Conservation (phyloP, 1,284 basidiomycete genomes). For the Phellopilus nigrolimitatus region DNA sequence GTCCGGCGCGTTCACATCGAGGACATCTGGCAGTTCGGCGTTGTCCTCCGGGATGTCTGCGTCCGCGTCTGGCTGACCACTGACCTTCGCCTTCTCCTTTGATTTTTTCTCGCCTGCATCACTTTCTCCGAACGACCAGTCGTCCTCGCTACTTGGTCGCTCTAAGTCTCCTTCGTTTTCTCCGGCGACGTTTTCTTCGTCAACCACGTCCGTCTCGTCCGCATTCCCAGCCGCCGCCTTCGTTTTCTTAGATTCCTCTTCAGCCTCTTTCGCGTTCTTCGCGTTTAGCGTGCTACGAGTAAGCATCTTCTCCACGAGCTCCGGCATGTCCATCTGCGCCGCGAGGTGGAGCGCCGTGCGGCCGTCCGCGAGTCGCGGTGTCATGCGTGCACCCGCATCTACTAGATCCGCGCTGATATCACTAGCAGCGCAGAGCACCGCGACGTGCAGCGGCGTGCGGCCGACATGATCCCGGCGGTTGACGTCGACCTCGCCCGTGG, state of each 20-base stretch:
- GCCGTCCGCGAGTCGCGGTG: constrained; percentile 50
- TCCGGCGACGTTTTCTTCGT: background rate
- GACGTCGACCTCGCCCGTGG: constrained; percentile 34
- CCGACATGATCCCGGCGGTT: constrained; percentile 55
- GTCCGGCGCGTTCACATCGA: constrained; percentile 47
- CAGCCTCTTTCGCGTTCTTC: constrained; percentile 29
- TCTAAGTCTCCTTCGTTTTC: constrained; percentile 17
- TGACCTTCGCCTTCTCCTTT: constrained; percentile 22
- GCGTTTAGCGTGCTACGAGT: constrained; percentile 40
- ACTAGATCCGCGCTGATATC: constrained; percentile 47
- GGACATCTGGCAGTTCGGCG: constrained; percentile 44
- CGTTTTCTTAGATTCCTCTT: constrained; percentile 25
- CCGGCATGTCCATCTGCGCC: constrained; percentile 40
- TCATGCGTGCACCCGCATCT: constrained; percentile 50
- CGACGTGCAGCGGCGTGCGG: constrained; percentile 50
- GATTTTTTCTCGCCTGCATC: constrained; percentile 21
- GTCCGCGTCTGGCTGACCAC: constrained; percentile 24
- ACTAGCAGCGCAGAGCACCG: constrained; percentile 39
- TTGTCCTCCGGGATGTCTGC: constrained; percentile 44
- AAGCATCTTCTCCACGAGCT: constrained; percentile 44
- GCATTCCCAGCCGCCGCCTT: background rate
- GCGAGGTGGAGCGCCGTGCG: constrained; percentile 51
- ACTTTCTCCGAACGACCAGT: constrained; percentile 20
- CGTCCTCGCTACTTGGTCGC: constrained; percentile 30
- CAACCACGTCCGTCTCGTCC: constrained; percentile 27